Evolutionary conservation across 2,329 filamentous ascomycete genomes (phyloP).

Genomic region (Neonectria neomacrospora): DNA sequence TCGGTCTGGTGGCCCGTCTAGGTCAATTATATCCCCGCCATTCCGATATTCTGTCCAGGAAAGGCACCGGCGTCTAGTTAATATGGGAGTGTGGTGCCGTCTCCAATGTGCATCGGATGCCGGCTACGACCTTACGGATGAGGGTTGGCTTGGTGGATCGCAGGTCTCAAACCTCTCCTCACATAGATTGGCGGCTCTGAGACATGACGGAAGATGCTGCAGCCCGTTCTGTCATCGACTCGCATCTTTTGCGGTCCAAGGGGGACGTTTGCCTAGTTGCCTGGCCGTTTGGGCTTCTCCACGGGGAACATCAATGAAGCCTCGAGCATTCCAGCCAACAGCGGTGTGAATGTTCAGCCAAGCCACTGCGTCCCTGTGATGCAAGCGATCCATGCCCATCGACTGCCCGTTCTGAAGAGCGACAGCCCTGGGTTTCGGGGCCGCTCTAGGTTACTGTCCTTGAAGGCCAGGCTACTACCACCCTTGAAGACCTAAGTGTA

Average conservation of each 20-base stretch:
- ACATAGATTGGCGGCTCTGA: not conserved
- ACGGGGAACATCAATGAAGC: not conserved
- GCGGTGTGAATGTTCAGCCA: not conserved
- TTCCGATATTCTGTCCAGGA: not conserved
- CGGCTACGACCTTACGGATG: not conserved
- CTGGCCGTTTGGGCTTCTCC: not conserved
- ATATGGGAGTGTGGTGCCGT: not conserved
- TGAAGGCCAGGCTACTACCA: not conserved
- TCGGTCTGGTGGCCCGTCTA: not conserved
- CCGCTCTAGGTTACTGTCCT: not conserved
- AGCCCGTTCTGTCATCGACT: not conserved
- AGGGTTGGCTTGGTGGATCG: not conserved
- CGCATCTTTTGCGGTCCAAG: not conserved
- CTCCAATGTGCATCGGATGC: not conserved
- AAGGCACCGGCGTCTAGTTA: not conserved
- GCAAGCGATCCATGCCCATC: not conserved
- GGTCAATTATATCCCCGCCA: not conserved
- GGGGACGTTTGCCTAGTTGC: not conserved
- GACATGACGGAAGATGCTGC: not conserved
- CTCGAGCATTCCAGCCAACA: not conserved
- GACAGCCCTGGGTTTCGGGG: not conserved
- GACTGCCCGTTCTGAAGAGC: not conserved
- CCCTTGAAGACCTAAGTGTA: too few relatives aligned
- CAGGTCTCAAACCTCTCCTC: not conserved
- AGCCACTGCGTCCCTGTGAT: not conserved